phyloP scores from a whole-genome alignment of 2,329 filamentous ascomycete genomes.

The Thielaviopsis musarum region DNA sequence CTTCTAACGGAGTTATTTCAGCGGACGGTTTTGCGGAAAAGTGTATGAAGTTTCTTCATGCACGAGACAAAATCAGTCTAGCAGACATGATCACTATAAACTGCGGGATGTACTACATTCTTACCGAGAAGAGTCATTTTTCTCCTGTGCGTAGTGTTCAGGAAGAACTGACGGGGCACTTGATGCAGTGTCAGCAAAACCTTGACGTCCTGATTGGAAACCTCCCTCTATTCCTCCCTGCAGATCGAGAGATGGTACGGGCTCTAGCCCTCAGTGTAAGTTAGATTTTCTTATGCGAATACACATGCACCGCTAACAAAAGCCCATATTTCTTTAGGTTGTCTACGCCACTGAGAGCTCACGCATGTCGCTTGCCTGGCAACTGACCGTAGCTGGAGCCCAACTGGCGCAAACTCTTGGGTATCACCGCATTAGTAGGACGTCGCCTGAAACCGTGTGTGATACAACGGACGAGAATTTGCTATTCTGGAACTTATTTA shows the following conservation, averaged over 20 bases:
- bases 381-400: slow-evolving; percentile 40
- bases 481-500: slow-evolving; percentile 37
- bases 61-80: slow-evolving; percentile 29
- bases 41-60: neutral
- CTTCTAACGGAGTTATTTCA: neutral
- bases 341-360: slow-evolving; percentile 46
- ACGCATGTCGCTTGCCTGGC: slow-evolving; percentile 46
- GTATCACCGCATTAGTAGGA: slow-evolving; percentile 30
- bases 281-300: neutral
- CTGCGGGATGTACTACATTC: slow-evolving; percentile 31
- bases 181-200: slow-evolving; percentile 28
- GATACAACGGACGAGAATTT: slow-evolving; percentile 15
- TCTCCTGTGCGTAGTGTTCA: slow-evolving; percentile 7
- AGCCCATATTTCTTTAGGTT: slow-evolving; percentile 23
- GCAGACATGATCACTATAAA: slow-evolving; percentile 34
- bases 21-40: neutral
- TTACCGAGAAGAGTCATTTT: slow-evolving; percentile 26
- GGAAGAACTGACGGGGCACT: slow-evolving; percentile 23
- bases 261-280: slow-evolving; percentile 41
- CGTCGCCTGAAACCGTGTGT: neutral
- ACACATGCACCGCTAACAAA: neutral
- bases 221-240: slow-evolving; percentile 38
- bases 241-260: slow-evolving; percentile 36
- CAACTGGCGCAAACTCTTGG: slow-evolving; percentile 45
- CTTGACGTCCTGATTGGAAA: slow-evolving; percentile 33